Evolutionary conservation across 129 eudicot genomes (phyloP).

Genomic region (Daucus carota): DH1_v3.0 NC_030388.2:18898001-18898500

Average conservation of each 20-base stretch:
- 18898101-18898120: background rate
- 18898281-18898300: background rate
- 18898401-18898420: constrained; percentile 47
- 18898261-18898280: background rate
- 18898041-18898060: no score
- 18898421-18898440: constrained; percentile 33
- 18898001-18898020: no score
- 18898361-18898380: constrained; percentile 40
- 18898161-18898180: background rate
- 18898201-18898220: background rate
- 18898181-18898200: background rate
- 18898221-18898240: background rate
- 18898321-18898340: constrained; percentile 47
- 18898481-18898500: constrained; percentile 30
- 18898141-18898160: background rate
- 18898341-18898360: constrained; percentile 32
- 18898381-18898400: constrained; percentile 58
- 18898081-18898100: background rate
- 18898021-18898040: no score
- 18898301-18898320: constrained; percentile 21
- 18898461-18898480: constrained; percentile 32
- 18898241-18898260: background rate
- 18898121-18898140: background rate
- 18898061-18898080: no score
- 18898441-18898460: constrained; percentile 20